A percentile compares a stretch with the other conserved stretches of the same genome.
Conservation (phyloP, 2,329 filamentous ascomycete species). For the Penicillium sp. region DNA sequence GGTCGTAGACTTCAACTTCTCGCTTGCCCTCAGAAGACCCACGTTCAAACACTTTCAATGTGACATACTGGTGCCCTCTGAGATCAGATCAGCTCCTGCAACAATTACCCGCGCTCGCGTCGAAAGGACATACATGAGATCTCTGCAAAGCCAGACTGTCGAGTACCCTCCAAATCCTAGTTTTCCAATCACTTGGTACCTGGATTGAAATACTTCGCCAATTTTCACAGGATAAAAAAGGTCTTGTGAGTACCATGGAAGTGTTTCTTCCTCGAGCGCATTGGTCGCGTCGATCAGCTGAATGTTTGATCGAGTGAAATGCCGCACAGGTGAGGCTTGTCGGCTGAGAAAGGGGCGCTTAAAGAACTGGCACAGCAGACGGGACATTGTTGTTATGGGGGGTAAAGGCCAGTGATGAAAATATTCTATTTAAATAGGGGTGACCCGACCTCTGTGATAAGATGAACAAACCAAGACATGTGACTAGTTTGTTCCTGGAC, state of each 20-base stretch:
- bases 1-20: conserved; percentile 19
- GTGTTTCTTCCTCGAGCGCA: conserved; percentile 16
- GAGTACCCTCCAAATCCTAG: conserved; percentile 14
- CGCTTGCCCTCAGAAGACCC: conserved; percentile 9
- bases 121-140: conserved; percentile 10
- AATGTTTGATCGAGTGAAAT: too few relatives aligned
- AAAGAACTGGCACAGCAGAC: too few relatives aligned
- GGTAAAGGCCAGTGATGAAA: too few relatives aligned
- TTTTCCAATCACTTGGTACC: conserved; percentile 17
- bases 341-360: too few relatives aligned
- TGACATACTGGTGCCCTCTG: conserved; percentile 11
- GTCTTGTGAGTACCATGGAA: conserved; percentile 11
- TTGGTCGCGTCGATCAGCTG: conserved; percentile 3
- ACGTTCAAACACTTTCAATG: conserved; percentile 17
- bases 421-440: too few relatives aligned
- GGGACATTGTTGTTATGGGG: too few relatives aligned
- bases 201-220: conserved; percentile 14
- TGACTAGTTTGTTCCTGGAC: too few relatives aligned
- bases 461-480: too few relatives aligned
- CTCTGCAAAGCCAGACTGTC: conserved; percentile 15
- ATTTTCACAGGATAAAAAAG: conserved; percentile 13
- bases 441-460: too few relatives aligned
- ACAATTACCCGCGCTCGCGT: neutral
- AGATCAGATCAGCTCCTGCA: neutral
- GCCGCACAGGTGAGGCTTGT: too few relatives aligned